These are phyloP conservation scores for Nectriaceae sp. DNA, from an alignment of 2,329 filamentous ascomycete genomes.

Conservation along the genomic window DNA sequence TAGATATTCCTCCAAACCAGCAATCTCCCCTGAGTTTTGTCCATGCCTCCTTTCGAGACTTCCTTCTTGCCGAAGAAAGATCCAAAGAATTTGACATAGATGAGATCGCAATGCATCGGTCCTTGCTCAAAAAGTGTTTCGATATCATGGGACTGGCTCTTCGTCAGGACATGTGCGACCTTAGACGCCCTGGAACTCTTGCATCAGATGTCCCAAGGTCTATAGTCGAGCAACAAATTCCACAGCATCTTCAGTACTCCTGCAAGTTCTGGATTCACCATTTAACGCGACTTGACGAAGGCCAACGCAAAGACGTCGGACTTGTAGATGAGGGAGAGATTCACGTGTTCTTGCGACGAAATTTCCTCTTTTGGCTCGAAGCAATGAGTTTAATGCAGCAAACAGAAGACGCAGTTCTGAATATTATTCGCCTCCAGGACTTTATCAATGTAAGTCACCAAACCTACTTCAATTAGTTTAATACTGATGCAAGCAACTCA, in stretches of 20 bases:
- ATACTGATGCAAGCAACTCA: neutral
- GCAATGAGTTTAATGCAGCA: conserved; percentile 2
- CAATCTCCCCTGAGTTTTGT: neutral
- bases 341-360: conserved; percentile 1
- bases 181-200: neutral
- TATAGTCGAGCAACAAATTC: conserved; percentile 1
- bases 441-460: neutral
- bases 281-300: neutral
- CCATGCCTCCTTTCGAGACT: conserved; percentile 11
- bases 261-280: conserved; percentile 12
- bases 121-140: neutral
- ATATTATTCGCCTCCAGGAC: neutral
- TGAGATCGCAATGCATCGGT: neutral
- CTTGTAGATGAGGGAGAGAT: conserved; percentile 2
- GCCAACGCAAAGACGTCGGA: neutral
- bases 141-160: conserved; percentile 2
- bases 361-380: conserved; percentile 8
- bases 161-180: conserved; percentile 2
- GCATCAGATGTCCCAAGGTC: neutral
- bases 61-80: conserved; percentile 1
- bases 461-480: too few species aligned
- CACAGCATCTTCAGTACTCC: neutral
- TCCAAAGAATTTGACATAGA: conserved; percentile 2
- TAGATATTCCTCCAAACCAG: conserved; percentile 1
- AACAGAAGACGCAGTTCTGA: neutral